Base-by-base conservation (phyloP, 768 basidiomycete genomes). In the Cystoderma amianthinum region DNA sequence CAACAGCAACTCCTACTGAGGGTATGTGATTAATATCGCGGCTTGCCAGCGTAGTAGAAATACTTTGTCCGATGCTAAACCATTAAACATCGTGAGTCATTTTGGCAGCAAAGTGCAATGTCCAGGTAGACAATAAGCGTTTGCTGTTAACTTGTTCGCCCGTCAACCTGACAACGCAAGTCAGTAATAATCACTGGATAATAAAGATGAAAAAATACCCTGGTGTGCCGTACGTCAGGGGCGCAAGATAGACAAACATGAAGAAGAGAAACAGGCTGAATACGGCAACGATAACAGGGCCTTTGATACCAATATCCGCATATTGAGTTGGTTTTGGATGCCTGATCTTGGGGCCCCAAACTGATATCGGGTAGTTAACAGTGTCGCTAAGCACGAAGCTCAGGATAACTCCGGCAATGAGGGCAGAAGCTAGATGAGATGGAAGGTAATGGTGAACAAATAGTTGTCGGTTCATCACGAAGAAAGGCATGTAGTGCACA, bases 371-470 rank as follows among this genome's bases (percentile, higher is more conserved):
- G 60, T 82, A 94, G 67, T 96, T 93, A 59, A 96, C 82, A 2
- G 81, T 81, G 50, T 96, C 94, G 24, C 87, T 87, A 38, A 94
- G 62, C 44, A 95, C 72, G 57, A 93, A 97, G 65, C 86, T 88
- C 51, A 98, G 69, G 13, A 96, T 85, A 4, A 91, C 77, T 32
- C 96, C 96, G 30, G 95, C 92, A 44, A 97, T 80, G 43, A 98
- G 72, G 10, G 92, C 85, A 11, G 91, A 94, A 10, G 88, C 84
- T 32, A 99, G 73, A 58, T 99, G 96, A 1, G 95, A 95, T 11
- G 95, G 95, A 3, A 99, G 82, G 60, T 99, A 99, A 61, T 96
- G 94, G 59, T 99, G 96, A 18, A 99, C 69, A 74, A 99, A 99
- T 32, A 94, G 73, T 55, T 99, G 96, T 28, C 96, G 87, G 55